These are phyloP conservation scores for Westerdykella sp. DNA, from an alignment of 2,329 filamentous ascomycete genomes.

Conservation along the genomic window DNA sequence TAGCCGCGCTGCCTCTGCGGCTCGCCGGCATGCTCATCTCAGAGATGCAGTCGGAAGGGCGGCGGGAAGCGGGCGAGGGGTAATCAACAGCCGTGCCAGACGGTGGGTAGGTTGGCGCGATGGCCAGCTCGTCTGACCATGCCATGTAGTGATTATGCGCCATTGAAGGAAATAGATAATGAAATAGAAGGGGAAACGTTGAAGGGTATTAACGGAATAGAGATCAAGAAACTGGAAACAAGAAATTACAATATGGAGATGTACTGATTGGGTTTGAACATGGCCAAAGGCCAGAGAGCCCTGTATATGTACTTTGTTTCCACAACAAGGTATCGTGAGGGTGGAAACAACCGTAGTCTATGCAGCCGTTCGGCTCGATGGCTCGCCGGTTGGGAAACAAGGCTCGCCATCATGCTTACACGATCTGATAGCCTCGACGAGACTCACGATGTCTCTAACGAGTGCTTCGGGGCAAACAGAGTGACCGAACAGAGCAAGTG, in stretches of 20 bases:
- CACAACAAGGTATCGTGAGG: constrained; percentile 5
- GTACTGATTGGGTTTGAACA: constrained; percentile 20
- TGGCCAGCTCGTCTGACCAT: constrained; percentile 32
- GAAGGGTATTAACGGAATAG: constrained; percentile 3
- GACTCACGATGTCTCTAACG: constrained; percentile 28
- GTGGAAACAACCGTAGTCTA: constrained; percentile 9
- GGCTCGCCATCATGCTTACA: constrained; percentile 22
- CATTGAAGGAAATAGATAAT: constrained; percentile 15
- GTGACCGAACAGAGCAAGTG: constrained; percentile 9
- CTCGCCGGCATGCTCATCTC: constrained; percentile 20
- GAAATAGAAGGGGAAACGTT: constrained; percentile 4
- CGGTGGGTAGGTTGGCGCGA: constrained; percentile 34
- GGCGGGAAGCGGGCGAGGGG: constrained; percentile 29
- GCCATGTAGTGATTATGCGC: constrained; percentile 32
- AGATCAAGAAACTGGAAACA: constrained; percentile 7
- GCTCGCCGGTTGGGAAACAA: constrained; percentile 15
- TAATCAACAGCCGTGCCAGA: constrained; percentile 29
- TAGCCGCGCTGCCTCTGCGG: constrained; percentile 30
- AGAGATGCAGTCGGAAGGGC: constrained; percentile 28
- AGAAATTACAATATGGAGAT: constrained; percentile 26
- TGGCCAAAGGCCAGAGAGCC: constrained; percentile 17
- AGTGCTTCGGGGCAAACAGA: constrained; percentile 13
- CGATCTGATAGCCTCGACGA: constrained; percentile 19
- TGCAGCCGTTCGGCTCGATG: constrained; percentile 21
- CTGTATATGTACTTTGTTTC: constrained; percentile 30